Percentiles rank a stretch among this genome's conserved stretches.
phyloP scores from a whole-genome alignment of 352 stramenopile species.

The Thraustochytrium striatum region DNA sequence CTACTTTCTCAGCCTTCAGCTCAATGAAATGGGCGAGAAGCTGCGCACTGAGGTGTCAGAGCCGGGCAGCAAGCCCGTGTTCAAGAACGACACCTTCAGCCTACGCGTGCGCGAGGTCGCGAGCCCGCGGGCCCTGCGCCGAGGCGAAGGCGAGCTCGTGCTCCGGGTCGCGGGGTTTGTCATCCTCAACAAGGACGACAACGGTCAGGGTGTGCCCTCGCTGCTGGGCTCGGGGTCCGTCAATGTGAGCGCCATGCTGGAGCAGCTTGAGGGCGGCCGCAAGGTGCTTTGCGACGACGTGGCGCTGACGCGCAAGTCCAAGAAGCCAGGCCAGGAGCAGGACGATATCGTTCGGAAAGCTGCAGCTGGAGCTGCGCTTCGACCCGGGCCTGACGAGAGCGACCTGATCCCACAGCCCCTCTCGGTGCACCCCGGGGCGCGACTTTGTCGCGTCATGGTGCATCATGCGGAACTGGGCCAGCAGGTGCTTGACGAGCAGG shows the following conservation, averaged over 20 bases:
- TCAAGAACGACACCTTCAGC: conserved; percentile 40
- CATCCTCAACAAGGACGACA: conserved; percentile 14
- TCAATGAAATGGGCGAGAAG: conserved; percentile 38
- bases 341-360: conserved; percentile 25
- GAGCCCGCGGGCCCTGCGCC: not conserved
- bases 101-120: not conserved
- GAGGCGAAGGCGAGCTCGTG: not conserved
- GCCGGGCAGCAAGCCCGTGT: conserved; percentile 13
- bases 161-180: conserved; percentile 15
- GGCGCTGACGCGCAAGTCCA: conserved; percentile 12
- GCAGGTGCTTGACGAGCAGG: not conserved
- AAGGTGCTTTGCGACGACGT: conserved; percentile 38
- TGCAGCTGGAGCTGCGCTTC: conserved; percentile 12
- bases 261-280: conserved; percentile 6
- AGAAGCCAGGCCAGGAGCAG: conserved; percentile 1
- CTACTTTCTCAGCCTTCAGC: conserved; percentile 35
- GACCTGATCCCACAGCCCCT: not conserved
- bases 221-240: conserved; percentile 17
- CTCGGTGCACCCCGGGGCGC: conserved; percentile 4
- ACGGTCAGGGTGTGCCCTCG: not conserved
- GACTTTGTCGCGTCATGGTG: conserved; percentile 6
- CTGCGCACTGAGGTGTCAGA: conserved; percentile 39
- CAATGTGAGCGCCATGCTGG: not conserved
- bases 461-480: not conserved
- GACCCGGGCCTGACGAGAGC: not conserved